Percentiles rank a stretch among this genome's conserved stretches.
These are phyloP conservation scores for Nitzschia inconspicua DNA, from an alignment of 108 stramenopile genomes.

Conservation along the genomic window DNA sequence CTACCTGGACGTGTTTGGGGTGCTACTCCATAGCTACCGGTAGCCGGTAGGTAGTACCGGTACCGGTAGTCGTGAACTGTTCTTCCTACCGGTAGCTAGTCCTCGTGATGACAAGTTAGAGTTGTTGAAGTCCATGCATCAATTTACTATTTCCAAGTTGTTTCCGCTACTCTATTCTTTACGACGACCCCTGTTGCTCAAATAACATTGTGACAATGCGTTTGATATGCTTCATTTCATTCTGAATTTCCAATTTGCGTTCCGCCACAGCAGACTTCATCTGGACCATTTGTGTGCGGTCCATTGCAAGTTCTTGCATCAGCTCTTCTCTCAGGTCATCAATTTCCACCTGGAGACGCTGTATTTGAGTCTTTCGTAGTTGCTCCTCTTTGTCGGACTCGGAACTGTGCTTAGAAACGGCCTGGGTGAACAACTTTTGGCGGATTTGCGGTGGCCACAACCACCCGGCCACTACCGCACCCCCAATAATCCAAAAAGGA, in stretches of 20 bases:
- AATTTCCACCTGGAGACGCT: conserved; percentile 25
- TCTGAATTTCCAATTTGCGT: conserved; percentile 49
- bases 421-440: conserved; percentile 43
- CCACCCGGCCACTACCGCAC: conserved; percentile 61
- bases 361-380: conserved; percentile 43
- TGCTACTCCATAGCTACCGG: too few relatives aligned
- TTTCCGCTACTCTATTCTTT: too few relatives aligned
- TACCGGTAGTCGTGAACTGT: too few relatives aligned
- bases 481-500: conserved; percentile 65
- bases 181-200: conserved; percentile 46
- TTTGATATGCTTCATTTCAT: conserved; percentile 65
- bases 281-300: conserved; percentile 48
- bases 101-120: too few relatives aligned
- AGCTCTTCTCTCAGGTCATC: conserved; percentile 22
- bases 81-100: too few relatives aligned
- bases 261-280: conserved; percentile 46
- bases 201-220: conserved; percentile 59
- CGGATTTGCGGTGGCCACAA: conserved; percentile 83
- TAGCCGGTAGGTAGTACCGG: too few relatives aligned
- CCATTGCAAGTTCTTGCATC: conserved; percentile 31
- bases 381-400: conserved; percentile 50
- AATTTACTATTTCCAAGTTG: too few relatives aligned
- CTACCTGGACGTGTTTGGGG: too few relatives aligned
- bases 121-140: too few relatives aligned
- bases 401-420: conserved; percentile 38